phyloP scores from a whole-genome alignment of 192 early-diverging fungal species.

The Coemansia sp. region DNA sequence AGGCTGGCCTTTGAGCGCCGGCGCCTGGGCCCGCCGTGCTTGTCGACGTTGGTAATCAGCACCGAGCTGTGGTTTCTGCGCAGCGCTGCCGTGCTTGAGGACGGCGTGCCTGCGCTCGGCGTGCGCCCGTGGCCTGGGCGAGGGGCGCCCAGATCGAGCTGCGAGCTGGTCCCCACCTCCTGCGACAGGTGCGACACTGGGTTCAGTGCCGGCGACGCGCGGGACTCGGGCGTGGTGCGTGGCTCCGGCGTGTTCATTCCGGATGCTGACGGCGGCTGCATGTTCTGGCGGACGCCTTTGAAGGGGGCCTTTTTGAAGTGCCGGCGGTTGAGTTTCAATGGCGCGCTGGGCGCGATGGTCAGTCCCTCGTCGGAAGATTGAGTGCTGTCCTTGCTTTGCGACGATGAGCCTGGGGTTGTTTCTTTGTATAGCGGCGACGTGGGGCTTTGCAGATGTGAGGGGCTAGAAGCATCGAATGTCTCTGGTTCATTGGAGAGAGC shows the following conservation, averaged over 20 bases:
- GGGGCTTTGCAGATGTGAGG: slow-evolving; percentile 22
- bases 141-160: slow-evolving; percentile 32
- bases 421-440: neutral
- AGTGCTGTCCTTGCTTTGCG: slow-evolving; percentile 6
- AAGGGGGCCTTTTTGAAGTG: slow-evolving; percentile 10
- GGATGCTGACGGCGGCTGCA: slow-evolving; percentile 42
- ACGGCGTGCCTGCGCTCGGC: slow-evolving; percentile 38
- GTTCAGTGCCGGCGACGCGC: slow-evolving; percentile 30
- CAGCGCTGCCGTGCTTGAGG: slow-evolving; percentile 17
- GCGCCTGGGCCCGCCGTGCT: slow-evolving; percentile 50
- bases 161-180: slow-evolving; percentile 37
- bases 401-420: neutral
- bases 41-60: slow-evolving; percentile 51
- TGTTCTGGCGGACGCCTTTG: slow-evolving; percentile 33
- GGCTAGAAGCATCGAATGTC: slow-evolving; percentile 41
- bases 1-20: slow-evolving; percentile 45
- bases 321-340: slow-evolving; percentile 25
- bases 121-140: slow-evolving; percentile 42
- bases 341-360: slow-evolving; percentile 41
- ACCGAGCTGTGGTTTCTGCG: slow-evolving; percentile 44
- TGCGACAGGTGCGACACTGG: slow-evolving; percentile 30
- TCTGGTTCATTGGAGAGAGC: slow-evolving; percentile 42
- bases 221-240: slow-evolving; percentile 15
- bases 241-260: slow-evolving; percentile 39
- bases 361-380: slow-evolving; percentile 37